Percentiles rank a stretch among this genome's conserved stretches.
Conservation (phyloP, 129 eudicot species). For the Helianthus annuus region HanXRQr2.0-SUNRISE NC_035441.2:165084831-165085330, state of each 20-base stretch:
- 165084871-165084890: constrained; percentile 45
- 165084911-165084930: constrained; percentile 30
- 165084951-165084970: constrained; percentile 30
- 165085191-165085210: too few species aligned
- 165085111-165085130: constrained; percentile 35
- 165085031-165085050: constrained; percentile 32
- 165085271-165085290: too few species aligned
- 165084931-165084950: constrained; percentile 38
- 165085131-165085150: constrained; percentile 63
- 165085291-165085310: too few species aligned
- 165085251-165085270: too few species aligned
- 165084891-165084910: constrained; percentile 43
- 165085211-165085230: too few species aligned
- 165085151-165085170: constrained; percentile 56
- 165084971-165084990: constrained; percentile 29
- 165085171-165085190: constrained; percentile 17
- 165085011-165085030: constrained; percentile 32
- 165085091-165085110: constrained; percentile 21
- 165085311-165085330: too few species aligned
- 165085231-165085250: too few species aligned
- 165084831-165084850: neutral
- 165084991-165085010: constrained; percentile 35
- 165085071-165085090: constrained; percentile 56
- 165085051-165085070: constrained; percentile 61
- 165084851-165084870: constrained; percentile 31